These are phyloP conservation scores for Inga laurina DNA, from an alignment of 306 rosid genomes.

Conservation along the genomic window DNA sequence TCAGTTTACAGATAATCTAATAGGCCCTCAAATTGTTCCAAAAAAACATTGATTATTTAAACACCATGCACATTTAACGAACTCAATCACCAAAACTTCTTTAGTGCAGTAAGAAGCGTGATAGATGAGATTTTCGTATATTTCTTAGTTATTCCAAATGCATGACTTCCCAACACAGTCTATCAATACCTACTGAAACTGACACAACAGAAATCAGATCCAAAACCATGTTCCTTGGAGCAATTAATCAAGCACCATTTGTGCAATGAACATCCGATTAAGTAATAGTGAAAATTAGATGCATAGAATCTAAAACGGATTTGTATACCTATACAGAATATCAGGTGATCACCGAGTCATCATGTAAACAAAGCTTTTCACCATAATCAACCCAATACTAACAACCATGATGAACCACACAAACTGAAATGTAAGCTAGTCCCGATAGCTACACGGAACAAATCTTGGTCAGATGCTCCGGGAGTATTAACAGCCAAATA, in stretches of 20 bases:
- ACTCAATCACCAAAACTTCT: slow-evolving; percentile 9
- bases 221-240: slow-evolving; percentile 20
- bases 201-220: not conserved
- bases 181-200: slow-evolving; percentile 17
- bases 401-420: not conserved
- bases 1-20: not conserved
- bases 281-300: not conserved
- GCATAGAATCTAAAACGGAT: not conserved
- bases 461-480: not conserved
- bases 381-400: slow-evolving; percentile 11
- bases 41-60: slow-evolving; percentile 25
- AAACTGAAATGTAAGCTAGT: not conserved
- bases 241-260: slow-evolving; percentile 17
- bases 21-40: not conserved
- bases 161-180: not conserved
- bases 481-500: not conserved
- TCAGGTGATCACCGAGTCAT: not conserved
- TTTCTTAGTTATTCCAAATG: not conserved
- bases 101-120: slow-evolving; percentile 9
- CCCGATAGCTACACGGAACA: not conserved
- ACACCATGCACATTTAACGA: slow-evolving; percentile 1
- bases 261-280: slow-evolving; percentile 3
- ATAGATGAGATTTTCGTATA: not conserved
- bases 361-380: not conserved
- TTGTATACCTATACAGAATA: not conserved